These are phyloP conservation scores for Fremontodendron californicum DNA, from an alignment of 345 rosid species.

Conservation along the genomic window DNA sequence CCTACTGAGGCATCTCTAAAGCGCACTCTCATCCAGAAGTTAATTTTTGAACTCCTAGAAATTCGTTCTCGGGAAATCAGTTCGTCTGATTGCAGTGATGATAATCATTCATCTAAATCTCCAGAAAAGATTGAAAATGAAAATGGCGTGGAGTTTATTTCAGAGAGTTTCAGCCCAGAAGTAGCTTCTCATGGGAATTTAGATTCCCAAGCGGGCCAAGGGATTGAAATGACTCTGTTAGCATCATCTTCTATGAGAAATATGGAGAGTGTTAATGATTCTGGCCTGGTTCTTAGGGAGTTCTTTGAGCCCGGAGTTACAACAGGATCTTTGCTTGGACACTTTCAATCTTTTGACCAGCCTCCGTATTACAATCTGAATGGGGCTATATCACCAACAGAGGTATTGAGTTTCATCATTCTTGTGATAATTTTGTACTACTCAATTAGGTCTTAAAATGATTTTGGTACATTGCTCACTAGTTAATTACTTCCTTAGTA, in stretches of 20 bases:
- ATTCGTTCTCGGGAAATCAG: constrained; percentile 38
- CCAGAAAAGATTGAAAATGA: constrained; percentile 38
- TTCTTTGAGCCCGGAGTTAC: constrained; percentile 64
- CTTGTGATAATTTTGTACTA: background rate
- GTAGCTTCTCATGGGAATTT: constrained; percentile 43
- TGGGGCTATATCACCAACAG: constrained; percentile 42
- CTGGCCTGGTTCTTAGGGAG: constrained; percentile 78
- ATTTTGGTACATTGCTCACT: background rate
- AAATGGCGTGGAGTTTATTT: constrained; percentile 35
- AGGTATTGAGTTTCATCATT: constrained; percentile 48
- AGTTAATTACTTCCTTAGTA: background rate
- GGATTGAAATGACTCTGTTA: constrained; percentile 71
- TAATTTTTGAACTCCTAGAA: constrained; percentile 70
- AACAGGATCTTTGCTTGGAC: constrained; percentile 60
- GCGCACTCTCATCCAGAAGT: constrained; percentile 77
- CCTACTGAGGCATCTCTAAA: constrained; percentile 89
- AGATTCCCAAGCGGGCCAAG: constrained; percentile 42
- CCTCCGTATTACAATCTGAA: constrained; percentile 50
- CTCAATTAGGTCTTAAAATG: background rate
- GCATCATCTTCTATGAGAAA: constrained; percentile 57
- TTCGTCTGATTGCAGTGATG: constrained; percentile 32
- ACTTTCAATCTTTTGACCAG: constrained; percentile 58
- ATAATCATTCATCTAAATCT: constrained; percentile 38
- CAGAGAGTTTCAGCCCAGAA: constrained; percentile 39
- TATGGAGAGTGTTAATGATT: constrained; percentile 52